phyloP scores from a whole-genome alignment of 2,329 filamentous ascomycete species.

The Colletotrichum filicis region DNA sequence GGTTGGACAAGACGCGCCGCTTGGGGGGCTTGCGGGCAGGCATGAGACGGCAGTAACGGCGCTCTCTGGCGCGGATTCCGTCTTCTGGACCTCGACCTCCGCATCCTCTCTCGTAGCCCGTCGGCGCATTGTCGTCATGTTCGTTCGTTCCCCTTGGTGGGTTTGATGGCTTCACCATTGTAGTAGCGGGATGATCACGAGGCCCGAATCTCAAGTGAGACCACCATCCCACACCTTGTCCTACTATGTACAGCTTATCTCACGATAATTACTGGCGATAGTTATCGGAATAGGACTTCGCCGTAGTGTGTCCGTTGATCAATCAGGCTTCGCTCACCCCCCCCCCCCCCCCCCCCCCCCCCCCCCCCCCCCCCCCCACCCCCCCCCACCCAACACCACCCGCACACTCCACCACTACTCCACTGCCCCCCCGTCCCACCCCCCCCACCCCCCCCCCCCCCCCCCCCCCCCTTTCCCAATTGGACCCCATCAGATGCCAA shows the following conservation, averaged over 20 bases:
- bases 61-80: background rate
- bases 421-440: too few species aligned
- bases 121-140: background rate
- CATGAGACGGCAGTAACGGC: slow-evolving; percentile 2
- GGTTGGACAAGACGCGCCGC: slow-evolving; percentile 1
- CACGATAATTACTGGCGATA: background rate
- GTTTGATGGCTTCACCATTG: background rate
- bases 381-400: too few species aligned
- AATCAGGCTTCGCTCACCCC: background rate
- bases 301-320: background rate
- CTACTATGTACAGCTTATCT: background rate
- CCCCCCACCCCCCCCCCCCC: background rate
- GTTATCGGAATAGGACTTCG: background rate
- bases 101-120: background rate
- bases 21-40: background rate
- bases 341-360: background rate
- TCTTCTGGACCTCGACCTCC: background rate
- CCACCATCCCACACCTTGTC: background rate
- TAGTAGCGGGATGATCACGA: slow-evolving; percentile 11
- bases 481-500: background rate
- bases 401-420: too few species aligned
- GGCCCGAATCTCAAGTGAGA: slow-evolving; percentile 1
- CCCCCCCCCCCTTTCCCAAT: background rate
- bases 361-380: background rate
- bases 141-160: background rate